These are phyloP conservation scores for Daldinia sp. DNA, from an alignment of 2,329 filamentous ascomycete species.

Conservation along the genomic window DNA sequence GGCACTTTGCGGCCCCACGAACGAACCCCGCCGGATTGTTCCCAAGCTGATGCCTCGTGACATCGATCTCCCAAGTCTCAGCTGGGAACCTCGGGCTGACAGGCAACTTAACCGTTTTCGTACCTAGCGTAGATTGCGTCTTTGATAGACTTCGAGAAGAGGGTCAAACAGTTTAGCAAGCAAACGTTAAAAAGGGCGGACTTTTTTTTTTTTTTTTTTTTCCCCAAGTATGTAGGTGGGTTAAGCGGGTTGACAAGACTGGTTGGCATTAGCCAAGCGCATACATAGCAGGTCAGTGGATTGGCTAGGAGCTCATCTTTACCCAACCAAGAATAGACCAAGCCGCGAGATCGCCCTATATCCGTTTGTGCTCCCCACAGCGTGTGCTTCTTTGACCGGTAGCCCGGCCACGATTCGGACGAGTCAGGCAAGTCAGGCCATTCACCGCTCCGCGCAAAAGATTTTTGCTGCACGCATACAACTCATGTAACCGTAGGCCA, in stretches of 20 bases:
- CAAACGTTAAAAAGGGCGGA: not conserved
- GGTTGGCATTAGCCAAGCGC: not conserved
- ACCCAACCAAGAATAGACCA: constrained; percentile 12
- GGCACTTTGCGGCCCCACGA: constrained; percentile 23
- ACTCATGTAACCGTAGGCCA: constrained; percentile 2
- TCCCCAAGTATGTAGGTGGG: too few species aligned
- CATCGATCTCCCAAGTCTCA: not conserved
- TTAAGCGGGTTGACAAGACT: too few species aligned
- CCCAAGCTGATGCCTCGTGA: not conserved
- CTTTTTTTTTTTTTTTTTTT: too few species aligned
- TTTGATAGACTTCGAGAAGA: constrained; percentile 22
- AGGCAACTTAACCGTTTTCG: constrained; percentile 15
- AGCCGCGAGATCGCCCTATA: constrained; percentile 9
- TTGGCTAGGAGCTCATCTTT: constrained; percentile 18
- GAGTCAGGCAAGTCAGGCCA: constrained; percentile 29
- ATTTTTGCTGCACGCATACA: constrained; percentile 21
- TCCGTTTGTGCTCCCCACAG: constrained; percentile 13
- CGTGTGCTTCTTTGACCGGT: not conserved
- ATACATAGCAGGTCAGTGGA: not conserved
- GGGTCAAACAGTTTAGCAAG: constrained; percentile 9
- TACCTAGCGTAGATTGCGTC: constrained; percentile 18
- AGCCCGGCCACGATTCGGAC: not conserved
- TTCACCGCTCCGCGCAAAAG: constrained; percentile 27
- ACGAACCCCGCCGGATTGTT: constrained; percentile 22
- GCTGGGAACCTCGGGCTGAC: constrained; percentile 16